Base-by-base conservation (phyloP, 148 eudicot genomes). In the Rhododendron griersonianum region DNA sequence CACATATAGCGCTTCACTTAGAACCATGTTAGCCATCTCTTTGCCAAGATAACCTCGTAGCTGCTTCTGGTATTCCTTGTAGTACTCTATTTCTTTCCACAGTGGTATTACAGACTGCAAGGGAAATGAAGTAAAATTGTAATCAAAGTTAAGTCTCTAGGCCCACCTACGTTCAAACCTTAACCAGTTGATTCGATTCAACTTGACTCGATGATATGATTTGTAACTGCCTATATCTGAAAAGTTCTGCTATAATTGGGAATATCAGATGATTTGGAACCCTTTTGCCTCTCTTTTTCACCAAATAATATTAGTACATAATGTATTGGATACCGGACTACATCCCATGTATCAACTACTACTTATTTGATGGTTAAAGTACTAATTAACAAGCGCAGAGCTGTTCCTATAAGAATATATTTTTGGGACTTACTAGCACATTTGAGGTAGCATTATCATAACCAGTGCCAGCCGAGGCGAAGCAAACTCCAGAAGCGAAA, bases 31-130 rank as follows among this genome's bases (percentile, higher is more conserved):
- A 81, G 87, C 84, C 19, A 33, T 59, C 41, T 86, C 84, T 37
- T 86, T 45, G 35, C 87, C 87, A 0, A 86, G 87, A 86, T 50
- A 74, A 81, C 55, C 65, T 83, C 57, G 77, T 55, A 86, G 74
- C 73, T 81, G 75, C 33, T 51, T 41, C 81, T 81, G 87, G 84
- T 86, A 86, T 35, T 86, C 87, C 85, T 86, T 86, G 84, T 51
- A 86, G 84, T 86, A 81, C 57, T 81, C 87, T 9, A 86, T n/a
- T 74, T 86, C 87, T 81, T 81, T 73, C 87, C 87, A 86, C 57
- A 86, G 81, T 71, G 87, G 87, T 81, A 86, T 86, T 74, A 86
- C 87, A 23, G 84, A 81, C 87, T 86, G 87, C 84, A 86, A 71
- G 74, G 25, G 41, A 30, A 10, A 25, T 13, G n/a, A 65, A 57